Evolutionary conservation across 2,329 filamentous ascomycete species (phyloP), one percentile per base, ranked within the genome.

Genomic region (Hypoxylon sp.): DNA sequence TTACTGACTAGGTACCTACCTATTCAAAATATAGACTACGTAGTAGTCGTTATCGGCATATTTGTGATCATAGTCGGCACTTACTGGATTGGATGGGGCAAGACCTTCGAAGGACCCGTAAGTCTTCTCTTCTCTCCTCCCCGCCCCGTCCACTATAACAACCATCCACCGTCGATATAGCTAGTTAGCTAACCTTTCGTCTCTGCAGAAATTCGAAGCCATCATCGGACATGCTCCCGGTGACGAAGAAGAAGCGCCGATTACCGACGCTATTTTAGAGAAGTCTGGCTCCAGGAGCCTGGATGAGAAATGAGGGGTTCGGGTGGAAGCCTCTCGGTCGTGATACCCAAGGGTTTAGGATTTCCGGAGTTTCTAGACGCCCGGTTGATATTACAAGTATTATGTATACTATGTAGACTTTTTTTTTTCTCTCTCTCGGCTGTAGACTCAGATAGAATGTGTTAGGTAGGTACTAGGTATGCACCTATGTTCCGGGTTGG

Each of bases 31-130:
- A 44, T 3, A 80, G 79, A 81, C 54, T 81, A 81, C 44, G 79
- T 81, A 1, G 77, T 75, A 4, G 78, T 74, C 5, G 78, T 81
- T 3, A 79, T 81, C 55, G 77, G 78, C 11, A 80, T 81, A 1
- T 81, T 80, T 66, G 35, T 76, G 5, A 14, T 75, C 39, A 9
- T 76, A 24, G 72, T 76, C 13, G 66, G 71, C 31, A 69, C 72
- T 3, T 77, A 74, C 37, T 77, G 75, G 75, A 19, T 75, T 22
- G 24, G 66, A 9, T 72, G 72, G 50, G 74, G 75, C 58, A 73
- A 74, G 48, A 73, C 66, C 4, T 77, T 77, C 33, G 74, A 76
- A 61, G 75, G 75, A 50, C 75, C 75, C 17, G 75, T 76, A 68
- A 74, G 74, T 74, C 44, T 2, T 47, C 2, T 54, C n/a, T 29